These are phyloP conservation scores for Fermentozyma sake DNA, from an alignment of 1,139 yeast genomes.

Conservation along the genomic window DNA sequence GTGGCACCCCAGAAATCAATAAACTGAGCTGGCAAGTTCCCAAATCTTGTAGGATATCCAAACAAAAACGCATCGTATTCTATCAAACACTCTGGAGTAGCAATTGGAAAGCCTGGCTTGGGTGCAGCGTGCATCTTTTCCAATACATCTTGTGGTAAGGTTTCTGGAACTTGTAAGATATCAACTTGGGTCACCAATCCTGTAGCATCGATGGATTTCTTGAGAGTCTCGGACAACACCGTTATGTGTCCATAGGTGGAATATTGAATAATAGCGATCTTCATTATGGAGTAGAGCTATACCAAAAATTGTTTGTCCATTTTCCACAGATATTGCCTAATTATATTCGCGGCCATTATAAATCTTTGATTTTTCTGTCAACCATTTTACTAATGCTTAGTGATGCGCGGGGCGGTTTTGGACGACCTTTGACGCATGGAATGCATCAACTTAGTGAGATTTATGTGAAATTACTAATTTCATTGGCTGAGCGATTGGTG, in stretches of 20 bases:
- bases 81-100: constrained; percentile 31
- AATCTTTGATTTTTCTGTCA: too few species aligned
- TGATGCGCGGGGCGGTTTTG: too few species aligned
- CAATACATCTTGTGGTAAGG: constrained; percentile 41
- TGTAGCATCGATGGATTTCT: constrained; percentile 35
- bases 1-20: constrained; percentile 41
- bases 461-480: too few species aligned
- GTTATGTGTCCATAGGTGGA: constrained; percentile 62
- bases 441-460: too few species aligned
- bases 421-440: too few species aligned
- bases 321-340: too few species aligned
- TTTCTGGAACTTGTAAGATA: constrained; percentile 48
- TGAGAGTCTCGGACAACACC: constrained; percentile 40
- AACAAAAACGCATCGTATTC: constrained; percentile 46
- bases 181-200: constrained; percentile 29
- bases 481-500: too few species aligned
- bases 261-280: constrained; percentile 51
- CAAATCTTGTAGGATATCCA: constrained; percentile 52
- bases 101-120: constrained; percentile 37
- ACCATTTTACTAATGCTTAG: too few species aligned
- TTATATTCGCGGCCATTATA: too few species aligned
- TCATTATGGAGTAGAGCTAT: too few species aligned
- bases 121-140: constrained; percentile 39
- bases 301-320: too few species aligned
- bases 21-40: constrained; percentile 45